Conservation (phyloP, 305 asterid genomes). For the Fraxinus angustifolia region DNA sequence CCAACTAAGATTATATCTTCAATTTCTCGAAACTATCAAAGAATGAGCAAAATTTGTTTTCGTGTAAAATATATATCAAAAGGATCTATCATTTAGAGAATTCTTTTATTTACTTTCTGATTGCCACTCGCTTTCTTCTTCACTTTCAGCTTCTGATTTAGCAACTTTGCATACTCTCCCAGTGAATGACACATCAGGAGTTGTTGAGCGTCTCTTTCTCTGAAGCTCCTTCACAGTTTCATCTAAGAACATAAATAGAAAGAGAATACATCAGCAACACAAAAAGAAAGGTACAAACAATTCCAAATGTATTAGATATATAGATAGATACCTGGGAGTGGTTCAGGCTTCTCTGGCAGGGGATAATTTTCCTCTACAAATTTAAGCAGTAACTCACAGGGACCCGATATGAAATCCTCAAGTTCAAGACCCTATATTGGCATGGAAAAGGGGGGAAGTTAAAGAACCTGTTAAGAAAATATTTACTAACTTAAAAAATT, state of each 20-base stretch:
- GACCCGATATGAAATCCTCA: slow-evolving; percentile 97
- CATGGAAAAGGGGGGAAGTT: slow-evolving; percentile 22
- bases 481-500: not conserved
- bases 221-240: slow-evolving; percentile 82
- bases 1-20: not conserved
- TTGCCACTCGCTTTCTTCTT: slow-evolving; percentile 78
- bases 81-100: slow-evolving; percentile 20
- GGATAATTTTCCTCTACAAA: slow-evolving; percentile 97
- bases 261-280: slow-evolving; percentile 27
- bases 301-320: slow-evolving; percentile 14
- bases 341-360: slow-evolving; percentile 88
- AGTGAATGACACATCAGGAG: slow-evolving; percentile 64
- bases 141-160: slow-evolving; percentile 67
- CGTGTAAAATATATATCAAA: slow-evolving; percentile 4
- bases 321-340: slow-evolving; percentile 58
- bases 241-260: slow-evolving; percentile 42
- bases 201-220: slow-evolving; percentile 80
- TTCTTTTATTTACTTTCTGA: slow-evolving; percentile 61
- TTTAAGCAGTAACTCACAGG: slow-evolving; percentile 92
- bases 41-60: not conserved
- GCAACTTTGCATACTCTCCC: slow-evolving; percentile 88
- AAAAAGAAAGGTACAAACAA: slow-evolving; percentile 24
- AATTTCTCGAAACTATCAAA: not conserved
- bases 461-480: slow-evolving; percentile 23
- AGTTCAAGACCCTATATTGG: slow-evolving; percentile 77